A percentile compares a stretch with the other conserved stretches of the same genome.
phyloP scores from a whole-genome alignment of 257 asterid species.

The Ocimum tenuiflorum region DNA sequence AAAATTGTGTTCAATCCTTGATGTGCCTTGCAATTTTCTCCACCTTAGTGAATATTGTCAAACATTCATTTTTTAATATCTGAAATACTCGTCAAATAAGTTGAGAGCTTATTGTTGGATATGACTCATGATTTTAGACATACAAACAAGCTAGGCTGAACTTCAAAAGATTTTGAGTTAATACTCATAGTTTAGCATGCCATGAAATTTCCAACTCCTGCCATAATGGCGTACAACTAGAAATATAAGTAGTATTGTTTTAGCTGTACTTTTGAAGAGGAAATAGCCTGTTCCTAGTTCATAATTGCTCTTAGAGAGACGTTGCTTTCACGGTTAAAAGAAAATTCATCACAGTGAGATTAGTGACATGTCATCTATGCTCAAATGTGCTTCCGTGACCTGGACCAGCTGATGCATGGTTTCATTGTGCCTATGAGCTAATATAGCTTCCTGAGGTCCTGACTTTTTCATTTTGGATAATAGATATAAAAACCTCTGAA shows the following conservation, averaged over 20 bases:
- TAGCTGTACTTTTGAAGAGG: neutral
- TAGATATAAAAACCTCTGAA: neutral
- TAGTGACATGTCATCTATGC: neutral
- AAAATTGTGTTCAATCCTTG: neutral
- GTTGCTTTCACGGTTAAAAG: neutral
- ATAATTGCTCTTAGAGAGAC: neutral
- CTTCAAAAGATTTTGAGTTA: neutral
- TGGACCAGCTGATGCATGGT: neutral
- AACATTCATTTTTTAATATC: neutral
- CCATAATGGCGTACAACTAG: too few relatives aligned
- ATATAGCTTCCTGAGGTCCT: neutral
- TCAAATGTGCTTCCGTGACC: neutral
- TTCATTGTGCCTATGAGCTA: neutral
- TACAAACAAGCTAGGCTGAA: neutral
- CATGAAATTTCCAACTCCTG: neutral
- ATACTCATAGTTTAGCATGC: neutral
- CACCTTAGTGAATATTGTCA: too few relatives aligned
- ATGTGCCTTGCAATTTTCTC: neutral
- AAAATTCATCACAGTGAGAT: too few relatives aligned
- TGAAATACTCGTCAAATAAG: neutral
- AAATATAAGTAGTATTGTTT: neutral
- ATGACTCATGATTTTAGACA: neutral
- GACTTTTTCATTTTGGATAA: neutral
- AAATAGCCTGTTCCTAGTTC: neutral
- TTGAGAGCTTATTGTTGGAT: neutral